phyloP scores from a whole-genome alignment of 1,284 basidiomycete genomes.

The Sporisorium iseilematis-ciliati region DNA sequence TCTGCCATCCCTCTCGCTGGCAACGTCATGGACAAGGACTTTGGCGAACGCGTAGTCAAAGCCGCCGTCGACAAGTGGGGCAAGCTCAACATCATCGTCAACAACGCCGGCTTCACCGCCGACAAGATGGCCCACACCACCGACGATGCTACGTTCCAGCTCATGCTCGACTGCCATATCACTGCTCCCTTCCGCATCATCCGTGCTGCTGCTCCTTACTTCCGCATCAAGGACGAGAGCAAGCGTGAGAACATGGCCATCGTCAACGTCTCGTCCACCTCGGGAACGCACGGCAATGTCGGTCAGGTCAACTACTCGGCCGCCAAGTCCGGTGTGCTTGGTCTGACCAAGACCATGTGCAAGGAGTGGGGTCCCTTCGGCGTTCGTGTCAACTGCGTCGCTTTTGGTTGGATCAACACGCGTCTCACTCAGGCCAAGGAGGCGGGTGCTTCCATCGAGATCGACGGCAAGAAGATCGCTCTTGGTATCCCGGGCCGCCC shows the following conservation, averaged over 20 bases:
- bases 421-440: slow-evolving; percentile 80
- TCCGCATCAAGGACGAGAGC: slow-evolving; percentile 79
- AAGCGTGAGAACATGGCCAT: slow-evolving; percentile 75
- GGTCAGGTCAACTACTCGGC: slow-evolving; percentile 82
- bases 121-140: slow-evolving; percentile 88
- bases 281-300: slow-evolving; percentile 71
- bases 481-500: slow-evolving; percentile 74
- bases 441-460: slow-evolving; percentile 80
- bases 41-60: slow-evolving; percentile 81
- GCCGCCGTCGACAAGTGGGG: slow-evolving; percentile 75
- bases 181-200: slow-evolving; percentile 80
- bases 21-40: slow-evolving; percentile 73
- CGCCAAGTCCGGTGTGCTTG: slow-evolving; percentile 69
- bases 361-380: slow-evolving; percentile 89
- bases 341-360: slow-evolving; percentile 84
- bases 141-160: slow-evolving; percentile 82
- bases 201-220: slow-evolving; percentile 84
- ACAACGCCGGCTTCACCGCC: slow-evolving; percentile 88
- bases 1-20: slow-evolving; percentile 72
- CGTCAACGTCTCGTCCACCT: slow-evolving; percentile 56
- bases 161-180: slow-evolving; percentile 79
- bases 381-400: slow-evolving; percentile 80
- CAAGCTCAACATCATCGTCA: slow-evolving; percentile 75
- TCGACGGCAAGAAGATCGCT: slow-evolving; percentile 84
- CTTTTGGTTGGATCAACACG: slow-evolving; percentile 81